Evolutionary conservation across 2,329 filamentous ascomycete species (phyloP), one percentile per base, ranked within the genome.

Genomic region (Aspergillus glaucus): DNA sequence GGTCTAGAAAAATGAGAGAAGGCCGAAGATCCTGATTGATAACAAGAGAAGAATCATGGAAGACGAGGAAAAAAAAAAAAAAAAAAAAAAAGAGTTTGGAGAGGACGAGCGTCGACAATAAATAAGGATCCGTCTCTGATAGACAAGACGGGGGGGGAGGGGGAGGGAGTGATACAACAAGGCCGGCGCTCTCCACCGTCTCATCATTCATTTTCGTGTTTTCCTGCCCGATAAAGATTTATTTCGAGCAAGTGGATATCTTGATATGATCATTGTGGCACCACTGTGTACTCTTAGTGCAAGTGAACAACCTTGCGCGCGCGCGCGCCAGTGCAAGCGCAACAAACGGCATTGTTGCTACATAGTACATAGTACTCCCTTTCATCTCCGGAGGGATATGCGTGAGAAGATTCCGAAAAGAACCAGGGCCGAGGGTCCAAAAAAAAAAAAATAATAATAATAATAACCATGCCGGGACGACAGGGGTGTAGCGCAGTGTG

Each of bases 301-400:
- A 30, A 30, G 26, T 30, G 19, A 22, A 44, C 42, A 28, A 49
- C 44, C 49, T 46, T 50, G 56, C 51, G 54, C 49, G 46, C 30
- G 30, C 48, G 55, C 51, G 54, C 49, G 47, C 32, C 26, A 30
- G 26, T 30, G 26, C 26, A 30, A 30, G 26, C 26, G 26, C 26
- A 30, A 30, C 26, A 30, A 50, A 54, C 50, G 53, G 51, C 51
- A 43, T 43, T 41, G 42, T 57, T 53, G 56, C 54, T 50, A 53
- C 50, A 44, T 28, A 36, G 34, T 41, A 48, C 46, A 15, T 48
- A 48, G 46, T 45, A 32, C 42, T 17, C 22, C 55, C 55, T 55
- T 61, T 58, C 58, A 61, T 60, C 52, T 59, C 57, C 57, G 57
- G 53, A 12, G 26, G 26, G 8, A 30, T 30, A 50, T 52, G 45